Evolutionary conservation across 2,329 filamentous ascomycete species (phyloP), one percentile per base, ranked within the genome.

Genomic region (Paraphaeosphaeria minitans): DNA sequence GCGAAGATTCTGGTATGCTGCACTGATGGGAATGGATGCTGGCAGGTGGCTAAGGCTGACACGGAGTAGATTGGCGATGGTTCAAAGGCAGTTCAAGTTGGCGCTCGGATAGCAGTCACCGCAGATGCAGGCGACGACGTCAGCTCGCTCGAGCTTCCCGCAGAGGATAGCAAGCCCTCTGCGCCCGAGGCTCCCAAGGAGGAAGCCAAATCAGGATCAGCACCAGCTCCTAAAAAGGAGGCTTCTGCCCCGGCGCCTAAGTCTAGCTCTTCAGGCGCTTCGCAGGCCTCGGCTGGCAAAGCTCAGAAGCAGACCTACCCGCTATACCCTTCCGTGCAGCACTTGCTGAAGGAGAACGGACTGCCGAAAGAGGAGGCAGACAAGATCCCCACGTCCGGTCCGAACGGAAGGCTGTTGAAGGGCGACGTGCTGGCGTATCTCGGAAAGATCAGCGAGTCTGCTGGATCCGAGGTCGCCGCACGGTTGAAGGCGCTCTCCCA

Each of bases 351-450:
- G 77, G 84, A 89, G 76, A 88, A 96, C 72, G 88, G 89, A 62
- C 81, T 99, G 55, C 84, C 90, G 69, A 86, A 89, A 66, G 87
- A 88, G 48, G 91, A 93, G 59, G 83, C 93, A 53, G 83, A 87
- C 78, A 89, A 91, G 76, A 97, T 98, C 76, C 90, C 88, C 54
- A 90, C 93, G 6, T 94, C 91, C 21, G 95, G 95, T 24, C 95
- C 95, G 31, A 88, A 89, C 70, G 93, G 93, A 58, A 89, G 95
- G 61, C 83, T 99, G 55, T 84, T 99, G 62, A 99, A 99, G 84
- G 95, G 95, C 56, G 95, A 99, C 74, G 89, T 99, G 7, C 87
- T 99, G 55, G 93, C 93, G 49, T 95, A 94, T 77, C 79, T 98
- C 16, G 95, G 95, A 62, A 82, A 84, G 67, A 92, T 97, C 71